Evolutionary conservation across 2,329 filamentous ascomycete genomes (phyloP), one percentile per base, ranked within the genome.

Genomic region (Fusarium globosum): DNA sequence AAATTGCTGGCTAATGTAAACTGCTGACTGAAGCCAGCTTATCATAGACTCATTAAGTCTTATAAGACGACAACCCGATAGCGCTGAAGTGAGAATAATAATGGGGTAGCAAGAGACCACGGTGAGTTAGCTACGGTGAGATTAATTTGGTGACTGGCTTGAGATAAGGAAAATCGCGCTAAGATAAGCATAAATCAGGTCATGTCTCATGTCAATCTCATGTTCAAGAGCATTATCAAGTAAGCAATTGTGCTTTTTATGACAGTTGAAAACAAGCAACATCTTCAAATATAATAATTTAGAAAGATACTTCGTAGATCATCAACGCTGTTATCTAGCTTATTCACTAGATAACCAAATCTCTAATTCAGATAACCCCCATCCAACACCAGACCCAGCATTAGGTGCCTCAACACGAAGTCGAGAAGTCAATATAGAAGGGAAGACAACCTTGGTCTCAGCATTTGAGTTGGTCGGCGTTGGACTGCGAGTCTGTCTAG

Each of bases 41-140:
- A 11, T 15, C 2, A 23, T 2, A 23, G 1, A 2, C 12, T 16
- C 23, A 0, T 11, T 2, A 23, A 23, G n/a, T 1, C 16, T 10
- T 5, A 6, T 20, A 9, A 23, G 8, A 51, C 2, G 16, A 12
- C 13, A 35, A 14, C 2, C 16, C 3, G 20, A 51, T 20, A 14
- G 4, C 30, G 16, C n/a, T 7, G 30, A 35, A 4, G 8, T 23
- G 48, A 35, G 30, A 30, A 20, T 35, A 12, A 23, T 12, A 35
- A 20, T 14, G n/a, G 20, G 21, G 21, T 51, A n/a, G 11, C 6
- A 13, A 18, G 28, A n/a, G 46, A n/a, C 2, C 15, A n/a, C n/a
- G 21, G 13, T 18, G 28, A 33, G 28, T 15, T 16, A 11, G 28
- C 46, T 51, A 12, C 7, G 20, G 30, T 35, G 4, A 51, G 30